Evolutionary conservation across 805 yeast genomes (phyloP).

Genomic region (Metschnikowia orientalis): DNA sequence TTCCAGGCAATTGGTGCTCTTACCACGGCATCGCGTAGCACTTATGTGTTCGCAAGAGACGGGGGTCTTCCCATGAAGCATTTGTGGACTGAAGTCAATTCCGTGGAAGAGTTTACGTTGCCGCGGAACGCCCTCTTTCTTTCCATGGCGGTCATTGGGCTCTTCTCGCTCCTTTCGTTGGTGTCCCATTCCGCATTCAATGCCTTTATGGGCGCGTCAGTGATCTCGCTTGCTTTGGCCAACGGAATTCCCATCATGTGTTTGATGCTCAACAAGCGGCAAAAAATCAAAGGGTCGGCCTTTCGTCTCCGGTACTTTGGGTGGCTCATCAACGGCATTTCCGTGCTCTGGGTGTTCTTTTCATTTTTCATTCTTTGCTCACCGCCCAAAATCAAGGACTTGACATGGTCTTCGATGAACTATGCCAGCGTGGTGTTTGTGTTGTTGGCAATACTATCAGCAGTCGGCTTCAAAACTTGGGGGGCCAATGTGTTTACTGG

Average conservation of each 20-base stretch:
- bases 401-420: slow-evolving; percentile 46
- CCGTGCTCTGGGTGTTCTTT: slow-evolving; percentile 56
- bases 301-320: slow-evolving; percentile 62
- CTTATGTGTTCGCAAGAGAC: slow-evolving; percentile 78
- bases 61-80: slow-evolving; percentile 68
- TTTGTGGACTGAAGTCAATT: slow-evolving; percentile 63
- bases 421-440: slow-evolving; percentile 63
- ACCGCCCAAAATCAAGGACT: slow-evolving; percentile 55
- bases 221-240: slow-evolving; percentile 67
- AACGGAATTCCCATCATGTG: slow-evolving; percentile 71
- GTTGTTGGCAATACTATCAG: slow-evolving; percentile 43
- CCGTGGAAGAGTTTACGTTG: slow-evolving; percentile 49
- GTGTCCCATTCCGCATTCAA: slow-evolving; percentile 72
- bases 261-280: slow-evolving; percentile 55
- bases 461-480: slow-evolving; percentile 54
- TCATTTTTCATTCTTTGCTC: slow-evolving; percentile 61
- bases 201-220: slow-evolving; percentile 82
- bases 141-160: slow-evolving; percentile 57
- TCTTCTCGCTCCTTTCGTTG: slow-evolving; percentile 61
- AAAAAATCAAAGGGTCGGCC: slow-evolving; percentile 62
- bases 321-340: slow-evolving; percentile 55
- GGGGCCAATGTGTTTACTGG: slow-evolving; percentile 61
- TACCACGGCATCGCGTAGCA: slow-evolving; percentile 79
- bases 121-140: slow-evolving; percentile 68
- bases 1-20: slow-evolving; percentile 78